A percentile compares a stretch with the other conserved stretches of the same genome.
phyloP scores from a whole-genome alignment of 2,329 filamentous ascomycete genomes.

The Epichloe gansuensis region DNA sequence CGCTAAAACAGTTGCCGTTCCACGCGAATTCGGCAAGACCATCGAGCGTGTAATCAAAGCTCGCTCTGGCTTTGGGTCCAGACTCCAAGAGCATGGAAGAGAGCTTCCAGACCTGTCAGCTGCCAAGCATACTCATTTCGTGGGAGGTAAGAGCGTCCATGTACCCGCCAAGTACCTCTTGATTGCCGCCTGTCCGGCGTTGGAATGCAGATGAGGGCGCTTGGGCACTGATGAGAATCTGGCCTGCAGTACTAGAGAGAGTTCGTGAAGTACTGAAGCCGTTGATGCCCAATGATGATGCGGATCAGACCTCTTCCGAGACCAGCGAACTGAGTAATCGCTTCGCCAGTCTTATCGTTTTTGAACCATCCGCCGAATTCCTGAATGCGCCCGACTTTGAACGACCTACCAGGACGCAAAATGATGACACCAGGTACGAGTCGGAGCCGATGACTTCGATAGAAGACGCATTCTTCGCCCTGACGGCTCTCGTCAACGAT shows the following conservation, averaged over 20 bases:
- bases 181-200: neutral
- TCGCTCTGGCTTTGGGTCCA: slow-evolving; percentile 16
- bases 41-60: slow-evolving; percentile 25
- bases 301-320: neutral
- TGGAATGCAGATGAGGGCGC: neutral
- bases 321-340: slow-evolving; percentile 13
- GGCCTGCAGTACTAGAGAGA: slow-evolving; percentile 18
- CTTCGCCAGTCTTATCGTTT: slow-evolving; percentile 22
- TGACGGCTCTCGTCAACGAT: slow-evolving; percentile 17
- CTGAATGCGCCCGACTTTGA: slow-evolving; percentile 16
- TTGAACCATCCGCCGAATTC: slow-evolving; percentile 26
- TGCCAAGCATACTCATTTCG: slow-evolving; percentile 11
- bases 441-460: slow-evolving; percentile 14
- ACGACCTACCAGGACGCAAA: neutral
- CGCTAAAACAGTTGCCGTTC: slow-evolving; percentile 13
- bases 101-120: slow-evolving; percentile 5
- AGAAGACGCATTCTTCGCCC: slow-evolving; percentile 17
- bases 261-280: slow-evolving; percentile 20
- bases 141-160: slow-evolving; percentile 19
- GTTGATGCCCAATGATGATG: slow-evolving; percentile 3
- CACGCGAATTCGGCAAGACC: slow-evolving; percentile 16
- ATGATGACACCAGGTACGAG: slow-evolving; percentile 15
- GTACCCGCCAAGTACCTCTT: neutral
- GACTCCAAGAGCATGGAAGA: slow-evolving; percentile 9
- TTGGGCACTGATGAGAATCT: neutral